Evolutionary conservation across 768 basidiomycete species (phyloP).

Genomic region (Termitomyces sp.): DNA sequence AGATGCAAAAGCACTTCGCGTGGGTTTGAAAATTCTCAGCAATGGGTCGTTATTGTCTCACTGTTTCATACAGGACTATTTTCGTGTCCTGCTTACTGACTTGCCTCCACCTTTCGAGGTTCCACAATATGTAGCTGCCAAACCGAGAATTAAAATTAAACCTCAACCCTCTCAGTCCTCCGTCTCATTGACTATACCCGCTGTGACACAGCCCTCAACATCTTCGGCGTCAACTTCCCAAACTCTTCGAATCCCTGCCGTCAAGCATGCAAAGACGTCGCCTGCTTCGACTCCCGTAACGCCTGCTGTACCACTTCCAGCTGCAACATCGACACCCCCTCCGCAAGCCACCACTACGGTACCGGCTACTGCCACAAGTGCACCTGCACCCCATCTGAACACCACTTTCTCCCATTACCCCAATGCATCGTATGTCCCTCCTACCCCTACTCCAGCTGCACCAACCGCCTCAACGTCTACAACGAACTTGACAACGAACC

Average conservation of each 20-base stretch:
- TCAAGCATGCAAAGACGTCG: slow-evolving; percentile 10
- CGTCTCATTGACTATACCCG: slow-evolving; percentile 12
- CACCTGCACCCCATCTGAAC: slow-evolving; percentile 28
- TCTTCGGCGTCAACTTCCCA: slow-evolving; percentile 18
- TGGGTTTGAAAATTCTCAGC: slow-evolving; percentile 24
- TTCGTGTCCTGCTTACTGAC: slow-evolving; percentile 73
- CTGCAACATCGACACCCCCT: slow-evolving; percentile 18
- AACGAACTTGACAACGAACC: slow-evolving; percentile 18
- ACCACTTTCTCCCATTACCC: slow-evolving; percentile 46
- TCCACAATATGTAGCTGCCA: slow-evolving; percentile 49
- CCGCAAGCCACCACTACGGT: slow-evolving; percentile 16
- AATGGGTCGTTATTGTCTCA: slow-evolving; percentile 9
- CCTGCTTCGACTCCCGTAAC: slow-evolving; percentile 15
- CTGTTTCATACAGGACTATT: slow-evolving; percentile 49
- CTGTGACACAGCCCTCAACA: slow-evolving; percentile 9
- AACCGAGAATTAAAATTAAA: slow-evolving; percentile 69
- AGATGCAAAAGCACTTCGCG: slow-evolving; percentile 64
- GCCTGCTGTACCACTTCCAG: slow-evolving; percentile 16
- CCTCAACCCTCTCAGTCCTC: slow-evolving; percentile 36
- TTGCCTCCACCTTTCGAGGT: slow-evolving; percentile 64
- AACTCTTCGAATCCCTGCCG: slow-evolving; percentile 32
- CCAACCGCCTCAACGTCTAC: slow-evolving; percentile 16
- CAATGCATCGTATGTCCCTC: slow-evolving; percentile 44
- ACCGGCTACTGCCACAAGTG: slow-evolving; percentile 20
- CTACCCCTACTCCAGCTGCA: slow-evolving; percentile 19